Evolutionary conservation across 2,329 filamentous ascomycete species (phyloP).

Genomic region (Thelonectria blattea): DNA sequence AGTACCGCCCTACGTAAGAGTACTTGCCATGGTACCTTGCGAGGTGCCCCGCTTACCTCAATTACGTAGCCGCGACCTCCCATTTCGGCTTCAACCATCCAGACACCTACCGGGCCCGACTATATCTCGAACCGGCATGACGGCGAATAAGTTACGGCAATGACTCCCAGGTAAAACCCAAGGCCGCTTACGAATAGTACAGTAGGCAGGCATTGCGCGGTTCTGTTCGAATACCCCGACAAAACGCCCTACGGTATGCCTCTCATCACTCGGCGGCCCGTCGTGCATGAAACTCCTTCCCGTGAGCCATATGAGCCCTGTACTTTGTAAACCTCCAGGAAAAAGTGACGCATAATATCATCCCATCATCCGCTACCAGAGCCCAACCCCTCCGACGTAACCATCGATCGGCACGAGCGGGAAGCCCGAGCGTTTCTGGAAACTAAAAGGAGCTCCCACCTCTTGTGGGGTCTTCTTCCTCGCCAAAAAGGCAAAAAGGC

Average conservation of each 20-base stretch:
- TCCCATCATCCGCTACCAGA: background rate
- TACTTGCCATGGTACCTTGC: background rate
- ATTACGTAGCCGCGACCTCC: background rate
- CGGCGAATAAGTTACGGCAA: background rate
- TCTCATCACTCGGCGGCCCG: slow-evolving; percentile 11
- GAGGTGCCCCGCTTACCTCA: slow-evolving; percentile 3
- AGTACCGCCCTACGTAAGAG: slow-evolving; percentile 20
- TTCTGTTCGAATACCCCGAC: background rate
- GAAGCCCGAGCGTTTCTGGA: slow-evolving; percentile 16
- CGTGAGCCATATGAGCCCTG: slow-evolving; percentile 4
- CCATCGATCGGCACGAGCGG: slow-evolving; percentile 16
- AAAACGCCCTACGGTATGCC: slow-evolving; percentile 5
- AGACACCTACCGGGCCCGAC: background rate
- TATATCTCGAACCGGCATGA: too few relatives aligned
- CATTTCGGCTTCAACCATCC: background rate
- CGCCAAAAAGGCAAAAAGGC: background rate
- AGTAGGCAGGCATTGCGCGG: background rate
- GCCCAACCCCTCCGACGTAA: background rate
- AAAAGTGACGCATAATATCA: slow-evolving; percentile 11
- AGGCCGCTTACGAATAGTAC: too few relatives aligned
- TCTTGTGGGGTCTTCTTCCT: slow-evolving; percentile 2
- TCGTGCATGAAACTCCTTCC: slow-evolving; percentile 1
- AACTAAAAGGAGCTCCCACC: slow-evolving; percentile 4
- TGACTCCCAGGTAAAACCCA: too few relatives aligned
- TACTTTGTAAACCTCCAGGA: slow-evolving; percentile 3